Conservation (phyloP, 306 rosid genomes). For the Lathyrus sativus region DNA sequence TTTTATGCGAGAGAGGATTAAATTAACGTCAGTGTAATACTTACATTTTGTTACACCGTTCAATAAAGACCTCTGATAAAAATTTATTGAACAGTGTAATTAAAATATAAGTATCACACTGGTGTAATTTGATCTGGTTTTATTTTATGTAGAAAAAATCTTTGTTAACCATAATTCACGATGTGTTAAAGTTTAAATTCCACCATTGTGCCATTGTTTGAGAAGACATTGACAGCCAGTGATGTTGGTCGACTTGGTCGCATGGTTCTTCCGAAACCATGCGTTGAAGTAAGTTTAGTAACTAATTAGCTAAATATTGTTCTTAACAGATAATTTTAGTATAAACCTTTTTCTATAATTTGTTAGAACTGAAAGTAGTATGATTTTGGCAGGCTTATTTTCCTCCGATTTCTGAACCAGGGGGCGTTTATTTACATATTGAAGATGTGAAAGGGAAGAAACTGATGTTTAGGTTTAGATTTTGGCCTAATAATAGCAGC, state of each 20-base stretch:
- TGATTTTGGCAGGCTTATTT: conserved; percentile 76
- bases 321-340: conserved; percentile 14
- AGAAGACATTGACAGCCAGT: conserved; percentile 92
- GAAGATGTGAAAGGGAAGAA: conserved; percentile 91
- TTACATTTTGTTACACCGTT: neutral
- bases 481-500: conserved; percentile 96
- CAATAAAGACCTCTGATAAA: too few species aligned
- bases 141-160: neutral
- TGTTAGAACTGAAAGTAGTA: conserved; percentile 35
- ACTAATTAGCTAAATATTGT: neutral
- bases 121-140: neutral
- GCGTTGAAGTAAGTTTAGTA: conserved; percentile 74
- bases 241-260: conserved; percentile 98
- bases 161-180: conserved; percentile 59
- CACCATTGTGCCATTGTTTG: conserved; percentile 86
- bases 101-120: too few species aligned
- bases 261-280: conserved; percentile 91
- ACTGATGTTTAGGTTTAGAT: conserved; percentile 90
- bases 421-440: conserved; percentile 85
- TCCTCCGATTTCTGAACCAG: conserved; percentile 94
- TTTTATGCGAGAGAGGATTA: neutral
- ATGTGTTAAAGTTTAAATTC: conserved; percentile 77
- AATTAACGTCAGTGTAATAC: neutral
- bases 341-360: neutral
- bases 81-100: neutral